Evolutionary conservation across 202 grass and related monocot genomes (phyloP).

Genomic region (Saccharum hybrid): DNA sequence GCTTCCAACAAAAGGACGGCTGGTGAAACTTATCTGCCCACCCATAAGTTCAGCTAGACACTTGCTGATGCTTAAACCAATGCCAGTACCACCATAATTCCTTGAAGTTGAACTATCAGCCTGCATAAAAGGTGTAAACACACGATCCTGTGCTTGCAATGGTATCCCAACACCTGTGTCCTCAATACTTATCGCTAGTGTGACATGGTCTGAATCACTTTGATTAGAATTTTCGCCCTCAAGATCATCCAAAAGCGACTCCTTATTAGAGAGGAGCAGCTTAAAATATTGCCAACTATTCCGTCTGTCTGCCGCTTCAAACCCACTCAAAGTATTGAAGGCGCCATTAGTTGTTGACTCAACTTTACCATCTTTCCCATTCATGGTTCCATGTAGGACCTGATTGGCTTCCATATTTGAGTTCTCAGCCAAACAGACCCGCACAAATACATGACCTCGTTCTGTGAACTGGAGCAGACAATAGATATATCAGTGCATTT

Average conservation of each 20-base stretch:
- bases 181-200: conserved; percentile 76
- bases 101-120: conserved; percentile 96
- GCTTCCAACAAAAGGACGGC: conserved; percentile 75
- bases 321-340: conserved; percentile 88
- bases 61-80: conserved; percentile 95
- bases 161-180: conserved; percentile 97
- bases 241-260: conserved; percentile 29
- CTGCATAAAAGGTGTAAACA: conserved; percentile 97
- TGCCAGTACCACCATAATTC: conserved; percentile 93
- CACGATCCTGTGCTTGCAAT: conserved; percentile 80
- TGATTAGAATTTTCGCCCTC: conserved; percentile 41
- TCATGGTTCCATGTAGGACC: conserved; percentile 48
- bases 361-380: conserved; percentile 60
- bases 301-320: conserved; percentile 74
- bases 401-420: conserved; percentile 47
- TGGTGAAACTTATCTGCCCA: conserved; percentile 84
- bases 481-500: conserved; percentile 35
- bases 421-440: conserved; percentile 74
- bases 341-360: conserved; percentile 43
- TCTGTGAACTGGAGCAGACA: conserved; percentile 77
- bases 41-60: conserved; percentile 94
- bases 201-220: conserved; percentile 52
- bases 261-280: conserved; percentile 66
- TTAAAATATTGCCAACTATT: conserved; percentile 87
- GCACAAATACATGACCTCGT: conserved; percentile 91